Conservation (phyloP, 129 eudicot species). For the Flaveria trinervia region DNA sequence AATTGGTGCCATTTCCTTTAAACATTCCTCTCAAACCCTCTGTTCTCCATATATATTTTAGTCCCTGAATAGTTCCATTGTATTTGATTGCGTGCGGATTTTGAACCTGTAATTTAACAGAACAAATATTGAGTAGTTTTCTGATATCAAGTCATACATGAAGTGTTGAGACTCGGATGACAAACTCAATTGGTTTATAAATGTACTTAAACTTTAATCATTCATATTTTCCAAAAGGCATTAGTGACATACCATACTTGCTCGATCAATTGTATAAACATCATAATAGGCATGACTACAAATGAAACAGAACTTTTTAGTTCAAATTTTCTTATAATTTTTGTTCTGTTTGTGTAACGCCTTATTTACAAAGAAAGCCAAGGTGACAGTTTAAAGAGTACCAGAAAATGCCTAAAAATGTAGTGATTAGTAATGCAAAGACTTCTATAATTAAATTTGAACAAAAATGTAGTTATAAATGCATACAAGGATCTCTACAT, state of each 20-base stretch:
- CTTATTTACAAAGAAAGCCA: neutral
- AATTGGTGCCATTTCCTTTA: slow-evolving; percentile 97
- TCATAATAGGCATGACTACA: neutral
- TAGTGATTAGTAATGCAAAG: slow-evolving; percentile 2
- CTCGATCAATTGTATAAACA: neutral
- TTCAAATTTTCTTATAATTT: neutral
- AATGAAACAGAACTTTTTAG: neutral
- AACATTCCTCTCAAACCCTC: slow-evolving; percentile 93
- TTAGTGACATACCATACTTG: slow-evolving; percentile 1
- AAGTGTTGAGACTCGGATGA: neutral
- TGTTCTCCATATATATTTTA: slow-evolving; percentile 91
- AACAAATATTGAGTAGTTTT: neutral
- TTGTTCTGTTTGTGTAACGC: slow-evolving; percentile 13
- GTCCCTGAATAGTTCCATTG: slow-evolving; percentile 90
- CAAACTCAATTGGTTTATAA: slow-evolving; percentile 13
- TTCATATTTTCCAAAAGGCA: neutral
- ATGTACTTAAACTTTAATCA: neutral
- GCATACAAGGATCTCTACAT: slow-evolving; percentile 3
- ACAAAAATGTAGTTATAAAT: neutral
- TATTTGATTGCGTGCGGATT: slow-evolving; percentile 91
- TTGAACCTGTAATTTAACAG: slow-evolving; percentile 64
- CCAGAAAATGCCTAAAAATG: slow-evolving; percentile 2
- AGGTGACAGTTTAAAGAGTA: neutral
- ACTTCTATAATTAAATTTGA: neutral
- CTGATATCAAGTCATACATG: neutral